Evolutionary conservation across 441 rosid species (phyloP).

Genomic region (Viola pubescens): DNA sequence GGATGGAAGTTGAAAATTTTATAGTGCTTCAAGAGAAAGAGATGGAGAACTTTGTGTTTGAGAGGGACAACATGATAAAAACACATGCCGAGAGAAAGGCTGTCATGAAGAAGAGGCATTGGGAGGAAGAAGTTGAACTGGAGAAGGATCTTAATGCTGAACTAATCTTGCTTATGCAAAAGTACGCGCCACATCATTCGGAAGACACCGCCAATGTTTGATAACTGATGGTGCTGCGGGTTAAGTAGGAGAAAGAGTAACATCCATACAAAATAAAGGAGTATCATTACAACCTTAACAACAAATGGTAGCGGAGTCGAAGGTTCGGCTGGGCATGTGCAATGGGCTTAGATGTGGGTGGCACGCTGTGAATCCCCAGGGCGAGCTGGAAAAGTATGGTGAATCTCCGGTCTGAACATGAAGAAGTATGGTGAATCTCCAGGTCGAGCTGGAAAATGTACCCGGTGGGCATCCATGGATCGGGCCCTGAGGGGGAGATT

Average conservation of each 20-base stretch:
- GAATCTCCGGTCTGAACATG: too few relatives aligned
- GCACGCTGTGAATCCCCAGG: too few relatives aligned
- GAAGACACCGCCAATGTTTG: slow-evolving; percentile 6
- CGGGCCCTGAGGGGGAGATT: too few relatives aligned
- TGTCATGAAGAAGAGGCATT: slow-evolving; percentile 50
- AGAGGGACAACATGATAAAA: slow-evolving; percentile 57
- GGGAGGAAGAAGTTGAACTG: slow-evolving; percentile 47
- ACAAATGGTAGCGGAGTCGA: too few relatives aligned
- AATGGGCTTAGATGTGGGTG: too few relatives aligned
- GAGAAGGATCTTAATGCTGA: slow-evolving; percentile 47
- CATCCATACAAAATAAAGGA: neutral
- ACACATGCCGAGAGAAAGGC: slow-evolving; percentile 44
- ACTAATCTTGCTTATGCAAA: slow-evolving; percentile 41
- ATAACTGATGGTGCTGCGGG: neutral
- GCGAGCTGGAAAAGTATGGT: too few relatives aligned
- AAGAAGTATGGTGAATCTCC: too few relatives aligned
- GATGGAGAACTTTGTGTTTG: slow-evolving; percentile 48
- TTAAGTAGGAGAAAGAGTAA: neutral
- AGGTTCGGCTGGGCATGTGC: too few relatives aligned
- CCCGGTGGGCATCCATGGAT: too few relatives aligned
- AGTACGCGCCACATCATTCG: slow-evolving; percentile 26
- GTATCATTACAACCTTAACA: neutral
- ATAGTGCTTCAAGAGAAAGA: slow-evolving; percentile 55
- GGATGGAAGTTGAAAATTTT: slow-evolving; percentile 52
- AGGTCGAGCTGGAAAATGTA: too few relatives aligned